Conservation (phyloP, 1,139 yeast genomes). For the Kurtzmaniella natalensis region DNA sequence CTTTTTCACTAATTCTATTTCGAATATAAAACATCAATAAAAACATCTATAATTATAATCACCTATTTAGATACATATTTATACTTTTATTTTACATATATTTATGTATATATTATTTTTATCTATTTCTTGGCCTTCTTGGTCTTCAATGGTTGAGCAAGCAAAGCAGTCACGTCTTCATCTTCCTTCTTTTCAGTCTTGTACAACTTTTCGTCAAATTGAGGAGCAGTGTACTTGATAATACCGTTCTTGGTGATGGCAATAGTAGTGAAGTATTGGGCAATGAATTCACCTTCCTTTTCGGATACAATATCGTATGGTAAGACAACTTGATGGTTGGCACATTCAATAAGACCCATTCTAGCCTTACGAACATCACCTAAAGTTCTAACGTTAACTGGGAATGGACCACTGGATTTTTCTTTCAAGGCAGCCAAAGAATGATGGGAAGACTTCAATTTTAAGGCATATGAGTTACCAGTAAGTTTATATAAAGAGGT, state of each 20-base stretch:
- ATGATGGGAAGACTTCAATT: constrained; percentile 68
- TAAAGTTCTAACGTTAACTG: constrained; percentile 63
- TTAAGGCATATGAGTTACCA: constrained; percentile 63
- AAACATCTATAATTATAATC: too few species aligned
- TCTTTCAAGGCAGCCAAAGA: constrained; percentile 62
- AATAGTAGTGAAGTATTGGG: constrained; percentile 74
- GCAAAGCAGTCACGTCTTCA: constrained; percentile 46
- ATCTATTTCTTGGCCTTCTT: constrained; percentile 47
- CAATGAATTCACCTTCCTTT: constrained; percentile 64
- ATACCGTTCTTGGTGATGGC: constrained; percentile 74
- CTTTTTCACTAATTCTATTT: too few species aligned
- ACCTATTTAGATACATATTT: too few species aligned
- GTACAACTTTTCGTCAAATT: constrained; percentile 46
- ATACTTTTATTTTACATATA: too few species aligned
- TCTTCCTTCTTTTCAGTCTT: constrained; percentile 58
- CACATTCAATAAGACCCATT: constrained; percentile 73
- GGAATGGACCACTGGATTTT: constrained; percentile 66
- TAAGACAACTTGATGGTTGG: constrained; percentile 62
- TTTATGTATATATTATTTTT: background rate
- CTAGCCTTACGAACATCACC: constrained; percentile 70
- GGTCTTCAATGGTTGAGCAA: constrained; percentile 54
- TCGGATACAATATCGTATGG: constrained; percentile 70
- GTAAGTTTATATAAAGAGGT: constrained; percentile 75
- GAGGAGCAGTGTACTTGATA: constrained; percentile 61
- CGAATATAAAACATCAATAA: too few species aligned